Base-by-base conservation (phyloP, 192 early-diverging fungal species). In the Coemansia sp. region DNA sequence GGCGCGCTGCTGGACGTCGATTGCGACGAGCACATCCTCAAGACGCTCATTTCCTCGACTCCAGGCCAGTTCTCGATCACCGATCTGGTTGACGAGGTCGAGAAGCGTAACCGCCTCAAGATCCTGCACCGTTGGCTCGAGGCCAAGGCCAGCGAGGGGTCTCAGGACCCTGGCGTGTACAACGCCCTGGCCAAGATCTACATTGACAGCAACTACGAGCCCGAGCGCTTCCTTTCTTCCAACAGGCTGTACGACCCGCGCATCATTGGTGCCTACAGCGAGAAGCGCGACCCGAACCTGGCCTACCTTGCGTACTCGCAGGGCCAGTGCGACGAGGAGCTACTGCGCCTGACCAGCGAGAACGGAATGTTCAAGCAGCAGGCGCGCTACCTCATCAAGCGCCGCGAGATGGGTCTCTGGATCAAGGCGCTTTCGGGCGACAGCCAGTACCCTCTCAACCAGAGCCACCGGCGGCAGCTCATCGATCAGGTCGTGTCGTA, bases 351-450 rank as follows among this genome's bases (percentile, higher is more conserved):
- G 55, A 97, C 96, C 28, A 96, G 89, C 80, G 92, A 97, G 44
- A 97, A 99, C 70, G 81, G 87, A 27, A 97, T 99, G 94, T 99
- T 97, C 77, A 99, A 99, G 78, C 96, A 96, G 65, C 96, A 97
- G 78, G 86, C 94, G 13, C 87, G 96, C 50, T 99, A 99, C 53
- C 75, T 99, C 46, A 90, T 99, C 51, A 85, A 87, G 52, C 80
- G 94, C 18, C 85, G 93, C 30, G 91, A 95, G 66, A 68, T 79
- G 18, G 77, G 78, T 24, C 73, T 99, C 43, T 99, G 96, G 96
- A 72, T 72, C 35, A 81, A 82, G 74, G 96, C 89, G 4, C 69
- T 99, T 28, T 46, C 51, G 14, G 73, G 73, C 33, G 81, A 80
- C 40, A 72, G 82, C 33, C 82, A 83, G 48, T 94, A 94, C 50